phyloP scores from a whole-genome alignment of 352 stramenopile species.

The Thalassiosira hispida region DNA sequence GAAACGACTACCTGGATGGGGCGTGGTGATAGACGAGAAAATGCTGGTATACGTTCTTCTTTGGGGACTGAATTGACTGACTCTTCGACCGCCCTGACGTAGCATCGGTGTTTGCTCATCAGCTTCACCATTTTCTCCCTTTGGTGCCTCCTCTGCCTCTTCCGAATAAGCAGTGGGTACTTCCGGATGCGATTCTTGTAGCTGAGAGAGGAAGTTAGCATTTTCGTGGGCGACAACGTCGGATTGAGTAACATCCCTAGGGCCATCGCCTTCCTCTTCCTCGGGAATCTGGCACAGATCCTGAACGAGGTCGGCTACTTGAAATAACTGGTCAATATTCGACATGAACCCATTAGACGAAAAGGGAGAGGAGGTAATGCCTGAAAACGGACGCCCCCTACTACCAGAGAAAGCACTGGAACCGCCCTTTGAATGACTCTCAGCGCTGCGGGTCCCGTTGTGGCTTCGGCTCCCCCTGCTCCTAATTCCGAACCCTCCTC shows the following conservation, averaged over 20 bases:
- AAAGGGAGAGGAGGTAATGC: conserved; percentile 24
- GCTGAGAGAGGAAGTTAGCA: conserved; percentile 40
- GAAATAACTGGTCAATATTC: conserved; percentile 47
- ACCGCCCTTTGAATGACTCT: conserved; percentile 18
- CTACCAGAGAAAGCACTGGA: conserved; percentile 21
- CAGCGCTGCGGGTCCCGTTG: background rate
- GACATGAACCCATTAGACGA: conserved; percentile 26
- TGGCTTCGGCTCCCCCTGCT: background rate
- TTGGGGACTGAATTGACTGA: conserved; percentile 8
- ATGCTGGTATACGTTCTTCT: background rate
- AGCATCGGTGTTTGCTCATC: conserved; percentile 54
- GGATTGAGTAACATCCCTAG: conserved; percentile 4
- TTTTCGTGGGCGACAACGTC: conserved; percentile 35
- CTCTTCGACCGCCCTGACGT: conserved; percentile 1
- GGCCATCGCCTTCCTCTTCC: conserved; percentile 38
- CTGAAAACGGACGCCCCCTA: conserved; percentile 17
- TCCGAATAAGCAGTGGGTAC: conserved; percentile 13
- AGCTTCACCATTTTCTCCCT: conserved; percentile 1
- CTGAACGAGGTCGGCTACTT: conserved; percentile 44
- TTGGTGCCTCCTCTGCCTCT: conserved; percentile 1
- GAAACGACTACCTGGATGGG: conserved; percentile 19
- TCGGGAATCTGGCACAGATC: conserved; percentile 54
- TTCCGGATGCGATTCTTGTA: conserved; percentile 46
- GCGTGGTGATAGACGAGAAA: conserved; percentile 1
- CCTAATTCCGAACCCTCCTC: background rate